Conservation (phyloP, 2,329 filamentous ascomycete genomes). For the Ceratocystis lukuohia region DNA sequence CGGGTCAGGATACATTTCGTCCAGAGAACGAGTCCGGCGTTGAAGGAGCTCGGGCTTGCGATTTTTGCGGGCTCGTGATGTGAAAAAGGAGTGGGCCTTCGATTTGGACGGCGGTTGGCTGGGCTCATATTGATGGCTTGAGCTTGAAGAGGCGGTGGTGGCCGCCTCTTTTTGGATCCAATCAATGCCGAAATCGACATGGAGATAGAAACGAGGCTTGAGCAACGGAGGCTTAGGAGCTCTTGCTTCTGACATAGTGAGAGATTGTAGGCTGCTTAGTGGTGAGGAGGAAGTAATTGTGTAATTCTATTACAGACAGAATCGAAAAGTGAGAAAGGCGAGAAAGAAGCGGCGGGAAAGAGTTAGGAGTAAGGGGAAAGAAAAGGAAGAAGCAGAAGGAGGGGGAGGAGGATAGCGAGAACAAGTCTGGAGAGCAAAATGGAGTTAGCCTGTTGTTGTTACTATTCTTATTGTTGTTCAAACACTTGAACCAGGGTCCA, state of each 20-base stretch:
- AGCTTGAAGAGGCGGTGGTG: constrained; percentile 28
- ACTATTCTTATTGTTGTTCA: constrained; percentile 10
- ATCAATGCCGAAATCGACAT: constrained; percentile 40
- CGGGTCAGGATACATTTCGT: constrained; percentile 32
- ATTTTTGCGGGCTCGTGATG: constrained; percentile 17
- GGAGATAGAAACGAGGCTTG: constrained; percentile 32
- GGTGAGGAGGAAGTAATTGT: no score
- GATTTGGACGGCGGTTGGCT: constrained; percentile 27
- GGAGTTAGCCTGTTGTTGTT: not conserved
- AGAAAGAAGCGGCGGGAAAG: not conserved
- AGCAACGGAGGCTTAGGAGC: constrained; percentile 12
- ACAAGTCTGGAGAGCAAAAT: not conserved
- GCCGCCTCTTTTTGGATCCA: constrained; percentile 31
- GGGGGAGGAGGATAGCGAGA: not conserved
- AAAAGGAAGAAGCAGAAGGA: not conserved
- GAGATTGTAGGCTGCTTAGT: no score
- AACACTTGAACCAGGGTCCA: not conserved
- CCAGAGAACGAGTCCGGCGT: constrained; percentile 23
- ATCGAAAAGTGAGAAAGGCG: not conserved
- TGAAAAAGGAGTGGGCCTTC: constrained; percentile 13
- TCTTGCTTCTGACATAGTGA: not conserved
- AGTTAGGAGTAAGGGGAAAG: not conserved
- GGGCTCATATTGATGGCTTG: constrained; percentile 37
- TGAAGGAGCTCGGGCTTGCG: constrained; percentile 22
- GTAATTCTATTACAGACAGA: not conserved